Evolutionary conservation across 139 green algal species (phyloP).

Genomic region (Tetradesmus lagerheimii): DNA sequence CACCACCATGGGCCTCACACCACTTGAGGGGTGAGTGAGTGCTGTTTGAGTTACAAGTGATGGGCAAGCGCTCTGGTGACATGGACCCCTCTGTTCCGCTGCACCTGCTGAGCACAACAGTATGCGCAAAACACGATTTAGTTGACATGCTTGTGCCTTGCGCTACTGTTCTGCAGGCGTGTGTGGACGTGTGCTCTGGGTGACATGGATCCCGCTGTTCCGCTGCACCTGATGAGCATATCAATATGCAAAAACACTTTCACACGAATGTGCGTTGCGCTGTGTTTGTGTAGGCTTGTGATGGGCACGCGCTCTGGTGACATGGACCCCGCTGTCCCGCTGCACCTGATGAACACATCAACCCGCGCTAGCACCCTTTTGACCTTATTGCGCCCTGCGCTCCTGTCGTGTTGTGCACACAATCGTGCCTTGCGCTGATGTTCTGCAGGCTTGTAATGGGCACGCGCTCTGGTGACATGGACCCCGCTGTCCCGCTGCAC

Average conservation of each 20-base stretch:
- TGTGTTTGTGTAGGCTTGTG: slow-evolving; percentile 26
- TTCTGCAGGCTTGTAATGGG: slow-evolving; percentile 76
- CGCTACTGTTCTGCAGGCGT: too few relatives aligned
- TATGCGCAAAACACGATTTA: too few relatives aligned
- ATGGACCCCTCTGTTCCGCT: not conserved
- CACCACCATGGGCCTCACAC: slow-evolving; percentile 90
- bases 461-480: slow-evolving; percentile 80
- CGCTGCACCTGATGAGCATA: too few relatives aligned
- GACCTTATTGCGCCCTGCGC: too few relatives aligned
- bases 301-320: slow-evolving; percentile 53
- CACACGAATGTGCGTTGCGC: too few relatives aligned
- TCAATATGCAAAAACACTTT: too few relatives aligned
- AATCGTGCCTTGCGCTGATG: too few relatives aligned
- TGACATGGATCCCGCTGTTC: too few relatives aligned
- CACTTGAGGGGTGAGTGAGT: slow-evolving; percentile 77
- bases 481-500: slow-evolving; percentile 75
- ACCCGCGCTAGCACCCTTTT: too few relatives aligned
- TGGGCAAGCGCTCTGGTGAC: slow-evolving; percentile 49
- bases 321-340: not conserved
- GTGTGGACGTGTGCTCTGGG: too few relatives aligned
- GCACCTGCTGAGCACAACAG: not conserved
- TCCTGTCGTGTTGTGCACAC: not conserved
- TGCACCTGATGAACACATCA: not conserved
- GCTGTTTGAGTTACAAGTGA: slow-evolving; percentile 31
- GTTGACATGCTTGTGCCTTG: too few relatives aligned